These are phyloP conservation scores for Dichotomopilus funicola DNA, from an alignment of 2,329 filamentous ascomycete species.

Conservation along the genomic window DNA sequence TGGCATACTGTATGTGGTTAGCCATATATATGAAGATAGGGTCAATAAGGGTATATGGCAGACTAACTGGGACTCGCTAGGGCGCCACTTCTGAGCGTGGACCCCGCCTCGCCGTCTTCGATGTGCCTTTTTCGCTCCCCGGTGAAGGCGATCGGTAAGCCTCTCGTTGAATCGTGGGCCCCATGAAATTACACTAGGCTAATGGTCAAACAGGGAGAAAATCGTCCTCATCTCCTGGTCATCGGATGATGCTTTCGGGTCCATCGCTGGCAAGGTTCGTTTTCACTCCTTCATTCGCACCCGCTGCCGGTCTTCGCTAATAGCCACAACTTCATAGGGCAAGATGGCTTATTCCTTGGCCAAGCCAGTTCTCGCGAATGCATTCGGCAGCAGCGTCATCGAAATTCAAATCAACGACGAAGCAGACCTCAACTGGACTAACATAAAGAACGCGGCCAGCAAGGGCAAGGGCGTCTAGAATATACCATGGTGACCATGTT, in stretches of 20 bases:
- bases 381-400: conserved; percentile 65
- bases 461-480: conserved; percentile 45
- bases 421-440: conserved; percentile 74
- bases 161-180: not conserved
- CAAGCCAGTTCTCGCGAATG: conserved; percentile 77
- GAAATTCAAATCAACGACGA: conserved; percentile 80
- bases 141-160: conserved; percentile 66
- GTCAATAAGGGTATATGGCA: not conserved
- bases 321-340: conserved; percentile 42
- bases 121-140: conserved; percentile 69
- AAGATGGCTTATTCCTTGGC: conserved; percentile 90
- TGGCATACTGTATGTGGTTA: conserved; percentile 52
- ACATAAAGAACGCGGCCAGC: conserved; percentile 60
- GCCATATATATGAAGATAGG: not conserved
- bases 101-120: conserved; percentile 75
- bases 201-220: conserved; percentile 53
- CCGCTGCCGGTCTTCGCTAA: not conserved
- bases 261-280: conserved; percentile 58
- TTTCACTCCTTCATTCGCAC: not conserved
- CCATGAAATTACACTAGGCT: not conserved
- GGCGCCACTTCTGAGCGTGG: conserved; percentile 53
- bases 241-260: conserved; percentile 61
- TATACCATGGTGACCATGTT: not conserved
- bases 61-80: conserved; percentile 30
- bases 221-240: conserved; percentile 75